Evolutionary conservation across 2,329 filamentous ascomycete species (phyloP), one percentile per base, ranked within the genome.

Genomic region (Aspergillus sp.): DNA sequence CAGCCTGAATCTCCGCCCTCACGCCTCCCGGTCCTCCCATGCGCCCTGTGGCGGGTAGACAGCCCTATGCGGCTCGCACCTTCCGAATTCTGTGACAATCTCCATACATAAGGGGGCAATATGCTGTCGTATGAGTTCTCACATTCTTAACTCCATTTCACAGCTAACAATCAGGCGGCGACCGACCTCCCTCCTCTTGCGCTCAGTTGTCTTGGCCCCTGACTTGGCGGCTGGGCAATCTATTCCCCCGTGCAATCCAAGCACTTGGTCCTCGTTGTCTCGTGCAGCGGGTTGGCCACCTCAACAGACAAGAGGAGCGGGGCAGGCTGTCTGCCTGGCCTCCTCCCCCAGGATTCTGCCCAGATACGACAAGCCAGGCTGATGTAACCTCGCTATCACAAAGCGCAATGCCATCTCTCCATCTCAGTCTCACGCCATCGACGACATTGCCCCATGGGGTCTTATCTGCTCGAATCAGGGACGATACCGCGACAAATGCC

Each of bases 331-430:
- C 11, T 41, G 34, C 11, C 11, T 41, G 13, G 34, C 25, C 6
- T 41, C 8, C 48, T 25, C 25, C 25, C 48, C 28, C 23, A 51
- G 25, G 25, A 19, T 17, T 7, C 13, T 25, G 48, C 48, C 48
- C 28, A 51, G 48, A 15, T 13, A 19, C 15, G 25, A 31, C 48
- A 31, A 51, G 48, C 48, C 28, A 51, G 19, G 25, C 19, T n/a
- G 53, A 55, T 55, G 53, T 45, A 55, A 55, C 53, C 38, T 43
- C 28, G 41, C 53, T 55, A 54, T 45, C 22, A 54, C 22, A 9
- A 43, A 25, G 8, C 23, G 19, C 31, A 28, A 45, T 54, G 15
- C 52, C 41, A 47, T 41, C 8, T 41, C 34, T 11, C 34, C 5
- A 15, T 15, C 9, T 8, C 17, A 13, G 17, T 31, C 22, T 30